A percentile compares a stretch with the other conserved stretches of the same genome.
Conservation (phyloP, 495 filamentous ascomycete genomes). For the Penicillium parvum region DNA sequence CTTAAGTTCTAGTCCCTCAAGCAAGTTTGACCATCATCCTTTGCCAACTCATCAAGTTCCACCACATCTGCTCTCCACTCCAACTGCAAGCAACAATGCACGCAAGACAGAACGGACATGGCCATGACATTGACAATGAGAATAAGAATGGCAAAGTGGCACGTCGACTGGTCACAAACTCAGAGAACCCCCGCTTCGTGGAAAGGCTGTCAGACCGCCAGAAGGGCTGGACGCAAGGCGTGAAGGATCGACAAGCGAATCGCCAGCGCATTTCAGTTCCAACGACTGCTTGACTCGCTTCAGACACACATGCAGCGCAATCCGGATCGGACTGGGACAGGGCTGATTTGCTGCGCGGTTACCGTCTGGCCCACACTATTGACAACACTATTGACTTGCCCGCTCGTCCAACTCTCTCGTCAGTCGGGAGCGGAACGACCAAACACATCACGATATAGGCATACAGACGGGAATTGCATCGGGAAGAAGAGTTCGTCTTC, state of each 20-base stretch:
- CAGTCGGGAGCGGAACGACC: too few species aligned
- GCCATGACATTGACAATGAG: too few species aligned
- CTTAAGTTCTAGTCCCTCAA: too few species aligned
- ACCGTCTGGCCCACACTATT: constrained; percentile 18
- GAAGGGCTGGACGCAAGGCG: constrained; percentile 18
- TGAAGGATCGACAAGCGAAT: constrained; percentile 24
- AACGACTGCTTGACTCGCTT: constrained; percentile 12
- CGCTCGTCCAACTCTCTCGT: too few species aligned
- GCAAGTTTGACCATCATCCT: too few species aligned
- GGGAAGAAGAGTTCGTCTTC: neutral
- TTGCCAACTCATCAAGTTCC: too few species aligned
- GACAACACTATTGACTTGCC: constrained; percentile 2
- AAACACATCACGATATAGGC: too few species aligned
- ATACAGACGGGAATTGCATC: neutral
- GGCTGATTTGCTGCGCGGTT: constrained; percentile 13
- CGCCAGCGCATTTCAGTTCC: constrained; percentile 19
- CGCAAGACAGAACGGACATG: constrained; percentile 2
- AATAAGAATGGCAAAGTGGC: constrained; percentile 1
- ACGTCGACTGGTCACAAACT: constrained; percentile 9
- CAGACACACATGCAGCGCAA: constrained; percentile 14
- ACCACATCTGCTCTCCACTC: neutral
- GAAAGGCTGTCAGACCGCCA: constrained; percentile 24
- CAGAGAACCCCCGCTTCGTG: constrained; percentile 6
- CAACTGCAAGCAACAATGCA: constrained; percentile 2
- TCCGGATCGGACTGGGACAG: constrained; percentile 12